Evolutionary conservation across 2,329 filamentous ascomycete species (phyloP), one percentile per base, ranked within the genome.

Genomic region (Corinectria fuckeliana): DNA sequence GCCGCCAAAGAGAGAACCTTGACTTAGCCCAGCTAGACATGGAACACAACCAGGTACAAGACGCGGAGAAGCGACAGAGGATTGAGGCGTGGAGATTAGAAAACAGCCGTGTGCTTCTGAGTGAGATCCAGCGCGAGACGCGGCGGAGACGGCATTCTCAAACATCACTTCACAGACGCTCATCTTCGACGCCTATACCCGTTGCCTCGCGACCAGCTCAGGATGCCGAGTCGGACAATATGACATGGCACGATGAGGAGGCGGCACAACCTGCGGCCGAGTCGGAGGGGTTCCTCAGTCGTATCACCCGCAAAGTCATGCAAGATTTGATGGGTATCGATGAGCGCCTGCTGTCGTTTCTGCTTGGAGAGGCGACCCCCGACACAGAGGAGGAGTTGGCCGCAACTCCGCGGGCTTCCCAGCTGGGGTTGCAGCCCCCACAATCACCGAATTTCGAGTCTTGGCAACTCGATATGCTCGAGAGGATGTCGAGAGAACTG

Each of bases 21-120:
- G 84, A 86, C 18, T 69, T 83, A 10, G 79, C 79, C 0, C 79
- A 82, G 50, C 69, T 81, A 16, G 82, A 85, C 62, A 65, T 82
- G 42, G 83, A 87, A 56, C 80, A 82, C 34, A 82, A 85, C 39
- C 77, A 80, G 32, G 77, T 82, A 25, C 84, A 88, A 38, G 89
- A 92, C 64, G 80, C 85, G 38, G 92, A 97, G 67, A 89, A 90
- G 72, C 90, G 89, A 72, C 87, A 89, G 68, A 86, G 94, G 60
- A 96, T 99, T 72, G 94, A 98, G 76, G 85, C 87, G 50, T 99
- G 95, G 95, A 86, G 93, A 56, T 78, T 96, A 71, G 94, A 98
- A 71, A 93, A 99, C 74, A 97, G 93, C 74, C 86, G 87, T 58
- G 87, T 92, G 10, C 80, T 99, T 25, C 75, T 97, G 30, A 91